A percentile compares a stretch with the other conserved stretches of the same genome.
These are phyloP conservation scores for Cladosporium colombiae DNA, from an alignment of 2,329 filamentous ascomycete species.

Conservation along the genomic window DNA sequence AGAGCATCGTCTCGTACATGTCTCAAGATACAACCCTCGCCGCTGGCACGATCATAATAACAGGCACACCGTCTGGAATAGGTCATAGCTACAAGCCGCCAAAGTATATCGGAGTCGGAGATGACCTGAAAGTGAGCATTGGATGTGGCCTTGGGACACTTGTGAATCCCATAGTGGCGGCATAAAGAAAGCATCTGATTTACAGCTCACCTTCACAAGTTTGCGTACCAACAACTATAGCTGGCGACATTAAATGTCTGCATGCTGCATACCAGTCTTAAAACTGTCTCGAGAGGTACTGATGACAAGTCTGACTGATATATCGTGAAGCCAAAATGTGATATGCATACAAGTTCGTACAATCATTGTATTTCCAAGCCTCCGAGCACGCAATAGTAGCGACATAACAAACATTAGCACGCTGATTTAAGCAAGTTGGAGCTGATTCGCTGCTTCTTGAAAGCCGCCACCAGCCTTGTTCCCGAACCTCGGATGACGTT, in stretches of 20 bases:
- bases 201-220: too few relatives aligned
- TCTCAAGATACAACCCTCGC: conserved; percentile 46
- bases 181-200: not conserved
- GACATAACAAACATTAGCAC: not conserved
- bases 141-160: not conserved
- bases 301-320: too few relatives aligned
- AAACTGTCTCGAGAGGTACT: too few relatives aligned
- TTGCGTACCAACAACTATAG: too few relatives aligned
- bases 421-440: conserved; percentile 18
- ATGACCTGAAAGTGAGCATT: conserved; percentile 53
- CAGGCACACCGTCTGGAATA: conserved; percentile 47
- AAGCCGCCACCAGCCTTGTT: conserved; percentile 13
- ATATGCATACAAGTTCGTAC: too few relatives aligned
- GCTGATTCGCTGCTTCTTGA: conserved; percentile 6
- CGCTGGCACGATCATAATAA: conserved; percentile 46
- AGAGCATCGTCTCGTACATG: conserved; percentile 44
- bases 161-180: not conserved
- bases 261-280: too few relatives aligned
- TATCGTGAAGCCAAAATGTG: too few relatives aligned
- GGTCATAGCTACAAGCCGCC: conserved; percentile 44
- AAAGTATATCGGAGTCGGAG: conserved; percentile 48
- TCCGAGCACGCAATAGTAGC: conserved; percentile 16
- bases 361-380: conserved; percentile 9
- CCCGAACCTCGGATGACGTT: conserved; percentile 16
- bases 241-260: too few relatives aligned